Evolutionary conservation across 1,139 yeast genomes (phyloP), one percentile per base, ranked within the genome.

Genomic region (Yamadazyma jaroonii): DNA sequence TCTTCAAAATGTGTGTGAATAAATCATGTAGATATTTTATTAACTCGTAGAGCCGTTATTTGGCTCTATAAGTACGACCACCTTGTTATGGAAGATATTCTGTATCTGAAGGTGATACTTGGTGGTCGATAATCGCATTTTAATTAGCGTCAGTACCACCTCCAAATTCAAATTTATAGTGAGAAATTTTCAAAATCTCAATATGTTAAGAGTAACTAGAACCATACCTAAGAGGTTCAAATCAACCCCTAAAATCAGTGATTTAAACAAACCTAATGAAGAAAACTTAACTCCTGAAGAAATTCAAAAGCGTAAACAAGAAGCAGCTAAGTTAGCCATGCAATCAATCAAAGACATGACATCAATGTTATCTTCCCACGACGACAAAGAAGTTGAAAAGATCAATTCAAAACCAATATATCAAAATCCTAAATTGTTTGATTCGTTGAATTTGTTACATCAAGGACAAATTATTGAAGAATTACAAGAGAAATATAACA

Each of bases 401-500:
- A 72, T 79, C 28, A 84, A 81, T 38, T 67, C 81, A 0, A 57
- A 53, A 10, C 79, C 81, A 0, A 67, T 80, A 4, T 73, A 61
- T 46, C 62, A 67, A 9, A 60, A 74, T 36, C 83, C 84, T 2
- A 42, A 46, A 10, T 54, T 64, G 23, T 81, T 73, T 49, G 67
- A 61, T 5, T 39, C 57, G 2, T 57, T 81, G 32, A 71, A 74
- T 26, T 67, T 74, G 35, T 68, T 72, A 31, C 83, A 81, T 48
- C 80, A 79, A 48, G 81, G 81, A 12, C 81, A 74, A 52, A 75
- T 81, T 1, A 56, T 70, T 28, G 70, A 72, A 34, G 83, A 77
- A 45, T 61, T 78, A 31, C 81, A 76, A 44, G 72, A 64, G 28
- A 67, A 70, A 43, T 67, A 61, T 50, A 78, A 77, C 47, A 68